Percentiles rank a stretch among this genome's conserved stretches.
These are phyloP conservation scores for Xylaria hypoxylon DNA, from an alignment of 2,329 filamentous ascomycete genomes.

Conservation along the genomic window DNA sequence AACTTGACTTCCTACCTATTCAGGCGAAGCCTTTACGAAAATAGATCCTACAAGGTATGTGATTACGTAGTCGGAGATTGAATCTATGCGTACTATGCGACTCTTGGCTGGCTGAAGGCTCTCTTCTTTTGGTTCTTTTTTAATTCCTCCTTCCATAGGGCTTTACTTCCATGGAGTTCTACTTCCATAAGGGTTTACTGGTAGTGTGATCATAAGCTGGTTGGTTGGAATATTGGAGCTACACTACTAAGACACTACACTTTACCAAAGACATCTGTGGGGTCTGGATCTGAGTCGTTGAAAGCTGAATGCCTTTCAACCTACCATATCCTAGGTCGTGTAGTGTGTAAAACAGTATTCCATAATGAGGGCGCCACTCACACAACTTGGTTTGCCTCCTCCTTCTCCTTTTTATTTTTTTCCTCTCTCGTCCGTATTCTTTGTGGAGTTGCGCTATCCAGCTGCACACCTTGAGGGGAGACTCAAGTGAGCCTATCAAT, in stretches of 20 bases:
- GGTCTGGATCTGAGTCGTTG: constrained; percentile 10
- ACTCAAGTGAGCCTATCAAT: constrained; percentile 49
- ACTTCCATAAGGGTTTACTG: too few species aligned
- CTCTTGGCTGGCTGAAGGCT: too few species aligned
- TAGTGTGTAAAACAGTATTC: neutral
- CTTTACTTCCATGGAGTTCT: too few species aligned
- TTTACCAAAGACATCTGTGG: neutral
- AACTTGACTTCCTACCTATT: constrained; percentile 20
- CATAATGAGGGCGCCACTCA: constrained; percentile 4
- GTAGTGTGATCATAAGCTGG: constrained; percentile 4
- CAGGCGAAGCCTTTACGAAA: constrained; percentile 13
- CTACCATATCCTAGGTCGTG: too few species aligned
- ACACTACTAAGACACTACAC: neutral
- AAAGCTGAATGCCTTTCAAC: neutral
- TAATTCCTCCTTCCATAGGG: too few species aligned
- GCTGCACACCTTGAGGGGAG: constrained; percentile 36
- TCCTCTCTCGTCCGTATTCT: neutral
- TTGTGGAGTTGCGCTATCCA: neutral
- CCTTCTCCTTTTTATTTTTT: neutral
- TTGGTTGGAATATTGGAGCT: constrained; percentile 1
- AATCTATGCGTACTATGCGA: too few species aligned
- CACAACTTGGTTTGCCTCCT: neutral
- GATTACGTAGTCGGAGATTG: too few species aligned
- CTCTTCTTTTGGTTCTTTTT: too few species aligned
- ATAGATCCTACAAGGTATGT: neutral